A percentile compares a stretch with the other conserved stretches of the same genome.
phyloP scores from a whole-genome alignment of 2,329 filamentous ascomycete species.

The Fusarium sp. region DNA sequence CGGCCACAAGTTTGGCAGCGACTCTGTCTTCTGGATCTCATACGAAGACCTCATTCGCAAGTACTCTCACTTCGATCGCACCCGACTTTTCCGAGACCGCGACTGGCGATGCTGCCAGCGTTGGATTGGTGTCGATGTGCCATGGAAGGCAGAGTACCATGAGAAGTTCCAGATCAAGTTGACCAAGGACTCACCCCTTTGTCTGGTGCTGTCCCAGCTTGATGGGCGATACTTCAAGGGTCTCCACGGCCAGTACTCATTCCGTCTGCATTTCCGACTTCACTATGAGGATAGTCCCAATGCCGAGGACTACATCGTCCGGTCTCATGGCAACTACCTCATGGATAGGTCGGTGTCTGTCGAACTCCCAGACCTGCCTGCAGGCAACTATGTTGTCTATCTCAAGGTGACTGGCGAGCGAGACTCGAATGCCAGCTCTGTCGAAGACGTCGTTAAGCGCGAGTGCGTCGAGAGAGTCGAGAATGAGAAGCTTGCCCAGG shows the following conservation, averaged over 20 bases:
- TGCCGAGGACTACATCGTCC: constrained; percentile 66
- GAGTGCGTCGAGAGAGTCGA: constrained; percentile 57
- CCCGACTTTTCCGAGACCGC: constrained; percentile 64
- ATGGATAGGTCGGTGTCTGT: constrained; percentile 67
- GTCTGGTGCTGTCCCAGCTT: constrained; percentile 68
- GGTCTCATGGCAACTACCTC: constrained; percentile 65
- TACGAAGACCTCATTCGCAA: constrained; percentile 69
- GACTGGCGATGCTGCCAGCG: constrained; percentile 66
- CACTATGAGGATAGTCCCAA: constrained; percentile 57
- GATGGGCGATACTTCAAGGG: constrained; percentile 69
- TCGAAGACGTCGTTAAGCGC: constrained; percentile 64
- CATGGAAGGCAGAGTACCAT: constrained; percentile 68
- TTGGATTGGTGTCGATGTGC: constrained; percentile 68
- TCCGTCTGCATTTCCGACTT: constrained; percentile 59
- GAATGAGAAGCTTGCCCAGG: constrained; percentile 66
- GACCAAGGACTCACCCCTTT: constrained; percentile 63
- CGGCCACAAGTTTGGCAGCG: constrained; percentile 65
- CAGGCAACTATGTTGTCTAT: constrained; percentile 65
- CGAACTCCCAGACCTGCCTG: constrained; percentile 62
- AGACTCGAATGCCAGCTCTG: constrained; percentile 52
- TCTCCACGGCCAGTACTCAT: constrained; percentile 65
- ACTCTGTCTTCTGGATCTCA: constrained; percentile 70
- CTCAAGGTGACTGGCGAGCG: constrained; percentile 63
- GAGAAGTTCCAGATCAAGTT: constrained; percentile 67
- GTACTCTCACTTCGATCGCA: constrained; percentile 68